phyloP scores from a whole-genome alignment of 495 filamentous ascomycete genomes.

The Penicillium steckii region DNA sequence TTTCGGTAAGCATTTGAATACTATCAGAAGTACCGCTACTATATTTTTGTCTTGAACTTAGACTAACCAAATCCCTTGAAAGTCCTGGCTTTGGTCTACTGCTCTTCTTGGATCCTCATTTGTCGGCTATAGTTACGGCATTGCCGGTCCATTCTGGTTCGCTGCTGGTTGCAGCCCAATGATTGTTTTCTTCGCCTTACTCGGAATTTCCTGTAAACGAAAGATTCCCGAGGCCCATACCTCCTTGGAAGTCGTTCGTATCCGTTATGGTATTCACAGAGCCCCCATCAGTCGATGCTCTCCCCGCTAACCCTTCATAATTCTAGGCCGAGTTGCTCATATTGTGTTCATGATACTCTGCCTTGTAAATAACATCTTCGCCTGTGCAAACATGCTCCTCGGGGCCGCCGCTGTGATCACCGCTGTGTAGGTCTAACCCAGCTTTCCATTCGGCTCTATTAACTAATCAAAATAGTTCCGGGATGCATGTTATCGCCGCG shows the following conservation, averaged over 20 bases:
- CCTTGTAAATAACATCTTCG: slow-evolving; percentile 44
- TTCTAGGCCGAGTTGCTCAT: slow-evolving; percentile 31
- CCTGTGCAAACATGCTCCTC: slow-evolving; percentile 44
- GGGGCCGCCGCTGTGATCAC: slow-evolving; percentile 39
- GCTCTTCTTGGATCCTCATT: slow-evolving; percentile 32
- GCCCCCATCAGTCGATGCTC: too few relatives aligned
- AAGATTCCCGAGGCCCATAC: slow-evolving; percentile 47
- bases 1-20: slow-evolving; percentile 36
- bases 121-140: slow-evolving; percentile 35
- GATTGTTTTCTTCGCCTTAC: slow-evolving; percentile 46
- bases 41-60: background rate
- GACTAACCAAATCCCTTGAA: background rate
- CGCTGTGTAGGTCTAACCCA: slow-evolving; percentile 28
- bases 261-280: slow-evolving; percentile 28
- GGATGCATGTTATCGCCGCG: slow-evolving; percentile 47
- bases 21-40: too few relatives aligned
- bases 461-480: slow-evolving; percentile 26
- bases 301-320: background rate
- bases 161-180: slow-evolving; percentile 44
- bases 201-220: slow-evolving; percentile 47
- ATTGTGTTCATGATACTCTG: slow-evolving; percentile 44
- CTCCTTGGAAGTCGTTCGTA: slow-evolving; percentile 39
- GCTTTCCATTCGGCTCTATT: too few relatives aligned
- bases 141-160: slow-evolving; percentile 43
- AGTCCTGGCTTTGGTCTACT: slow-evolving; percentile 39